Conservation (phyloP, 164 flowering plant genomes). For the Chimonanthus praecox region DNA sequence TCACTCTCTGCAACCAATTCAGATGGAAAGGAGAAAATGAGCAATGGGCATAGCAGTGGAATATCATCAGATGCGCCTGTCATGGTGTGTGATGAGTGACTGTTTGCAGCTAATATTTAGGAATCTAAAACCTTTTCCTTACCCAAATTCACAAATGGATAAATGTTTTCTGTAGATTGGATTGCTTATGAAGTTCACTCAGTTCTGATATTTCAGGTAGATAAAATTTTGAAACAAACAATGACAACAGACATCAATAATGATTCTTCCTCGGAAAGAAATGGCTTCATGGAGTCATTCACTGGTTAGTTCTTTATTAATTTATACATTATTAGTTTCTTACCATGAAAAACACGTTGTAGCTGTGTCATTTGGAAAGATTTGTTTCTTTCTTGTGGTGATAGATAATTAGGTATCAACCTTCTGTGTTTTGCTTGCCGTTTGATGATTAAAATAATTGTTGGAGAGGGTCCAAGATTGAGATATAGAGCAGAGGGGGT, state of each 20-base stretch:
- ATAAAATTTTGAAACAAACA: slow-evolving; percentile 18
- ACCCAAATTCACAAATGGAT: background rate
- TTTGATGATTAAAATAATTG: background rate
- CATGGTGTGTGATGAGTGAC: slow-evolving; percentile 24
- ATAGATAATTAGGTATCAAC: too few relatives aligned
- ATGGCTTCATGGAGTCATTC: slow-evolving; percentile 19
- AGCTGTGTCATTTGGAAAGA: background rate
- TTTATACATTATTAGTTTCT: slow-evolving; percentile 8
- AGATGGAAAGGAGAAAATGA: slow-evolving; percentile 14
- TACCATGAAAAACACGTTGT: slow-evolving; percentile 5
- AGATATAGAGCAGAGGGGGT: background rate
- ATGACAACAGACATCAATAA: slow-evolving; percentile 12
- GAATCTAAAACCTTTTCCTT: background rate
- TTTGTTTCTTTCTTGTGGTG: background rate
- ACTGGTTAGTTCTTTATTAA: slow-evolving; percentile 30
- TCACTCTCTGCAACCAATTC: slow-evolving; percentile 10
- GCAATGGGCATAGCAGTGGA: slow-evolving; percentile 10
- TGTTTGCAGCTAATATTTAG: background rate
- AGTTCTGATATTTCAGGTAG: slow-evolving; percentile 28
- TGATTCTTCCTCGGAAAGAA: slow-evolving; percentile 15
- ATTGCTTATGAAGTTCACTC: slow-evolving; percentile 1
- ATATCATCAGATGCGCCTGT: slow-evolving; percentile 18
- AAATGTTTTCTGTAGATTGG: background rate
- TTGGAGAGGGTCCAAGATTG: background rate
- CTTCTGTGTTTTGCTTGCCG: background rate